Percentiles rank a stretch among this genome's conserved stretches.
These are phyloP conservation scores for Fusarium acutatum DNA, from an alignment of 2,329 filamentous ascomycete species.

Conservation along the genomic window DNA sequence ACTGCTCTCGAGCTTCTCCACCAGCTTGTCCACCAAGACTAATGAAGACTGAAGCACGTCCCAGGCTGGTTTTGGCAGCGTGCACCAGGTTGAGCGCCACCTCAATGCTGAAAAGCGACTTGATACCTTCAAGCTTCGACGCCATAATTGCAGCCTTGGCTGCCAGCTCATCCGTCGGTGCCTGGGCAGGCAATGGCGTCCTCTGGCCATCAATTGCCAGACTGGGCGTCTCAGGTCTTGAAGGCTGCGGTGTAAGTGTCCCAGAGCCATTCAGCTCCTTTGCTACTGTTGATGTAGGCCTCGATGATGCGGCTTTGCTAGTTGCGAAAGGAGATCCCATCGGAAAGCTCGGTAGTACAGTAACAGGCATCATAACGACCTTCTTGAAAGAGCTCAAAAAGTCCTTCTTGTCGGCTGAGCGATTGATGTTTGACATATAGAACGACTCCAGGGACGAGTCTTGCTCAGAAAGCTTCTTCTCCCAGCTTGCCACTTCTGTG, in stretches of 20 bases:
- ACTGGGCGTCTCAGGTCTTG: slow-evolving; percentile 61
- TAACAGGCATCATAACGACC: slow-evolving; percentile 99
- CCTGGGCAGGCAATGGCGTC: slow-evolving; percentile 64
- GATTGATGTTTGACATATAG: slow-evolving; percentile 94
- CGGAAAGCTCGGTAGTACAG: slow-evolving; percentile 78
- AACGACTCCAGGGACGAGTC: slow-evolving; percentile 91
- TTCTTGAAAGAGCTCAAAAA: slow-evolving; percentile 97
- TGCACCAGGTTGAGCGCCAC: slow-evolving; percentile 91
- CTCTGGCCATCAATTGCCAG: slow-evolving; percentile 50
- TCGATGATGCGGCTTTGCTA: slow-evolving; percentile 46
- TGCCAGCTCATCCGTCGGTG: slow-evolving; percentile 88
- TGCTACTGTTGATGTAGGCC: slow-evolving; percentile 18
- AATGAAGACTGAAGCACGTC: slow-evolving; percentile 85
- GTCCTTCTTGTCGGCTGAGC: slow-evolving; percentile 95
- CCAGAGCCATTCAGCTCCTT: slow-evolving; percentile 41
- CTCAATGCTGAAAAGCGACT: slow-evolving; percentile 94
- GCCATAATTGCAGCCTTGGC: slow-evolving; percentile 99
- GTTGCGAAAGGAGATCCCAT: slow-evolving; percentile 66
- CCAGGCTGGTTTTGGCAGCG: slow-evolving; percentile 85
- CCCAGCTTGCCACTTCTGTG: slow-evolving; percentile 83
- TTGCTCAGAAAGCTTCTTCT: slow-evolving; percentile 89
- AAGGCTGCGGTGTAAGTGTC: slow-evolving; percentile 48
- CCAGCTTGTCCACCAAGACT: slow-evolving; percentile 81
- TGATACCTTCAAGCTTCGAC: slow-evolving; percentile 91
- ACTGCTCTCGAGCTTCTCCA: slow-evolving; percentile 86